Conservation (phyloP, 225 moss, liverwort and hornwort species). For the Neckera pumila region DNA sequence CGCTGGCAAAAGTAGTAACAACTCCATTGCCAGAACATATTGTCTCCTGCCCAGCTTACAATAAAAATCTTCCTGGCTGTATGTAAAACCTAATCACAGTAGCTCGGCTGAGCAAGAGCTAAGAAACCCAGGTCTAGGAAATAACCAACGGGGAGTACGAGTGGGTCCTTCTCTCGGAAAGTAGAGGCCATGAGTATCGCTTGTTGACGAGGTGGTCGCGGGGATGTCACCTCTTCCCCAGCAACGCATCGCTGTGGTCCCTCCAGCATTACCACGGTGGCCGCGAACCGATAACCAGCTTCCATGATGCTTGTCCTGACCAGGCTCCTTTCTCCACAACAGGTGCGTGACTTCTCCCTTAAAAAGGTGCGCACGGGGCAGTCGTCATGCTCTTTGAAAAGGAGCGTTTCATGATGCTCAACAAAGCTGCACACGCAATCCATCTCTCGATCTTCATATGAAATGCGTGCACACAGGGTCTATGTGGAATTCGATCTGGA, state of each 20-base stretch:
- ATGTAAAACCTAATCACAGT: background rate
- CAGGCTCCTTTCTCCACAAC: background rate
- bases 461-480: background rate
- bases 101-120: background rate
- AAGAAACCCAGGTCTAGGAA: background rate
- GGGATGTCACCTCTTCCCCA: background rate
- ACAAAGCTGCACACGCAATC: background rate
- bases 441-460: background rate
- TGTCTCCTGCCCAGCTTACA: background rate
- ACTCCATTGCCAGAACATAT: background rate
- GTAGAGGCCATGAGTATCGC: background rate
- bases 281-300: background rate
- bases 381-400: background rate
- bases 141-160: background rate
- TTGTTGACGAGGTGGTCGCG: background rate
- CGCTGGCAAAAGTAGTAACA: background rate
- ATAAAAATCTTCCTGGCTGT: background rate
- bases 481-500: too few species aligned
- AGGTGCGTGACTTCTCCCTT: background rate
- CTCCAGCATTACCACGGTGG: background rate
- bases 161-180: background rate
- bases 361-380: background rate
- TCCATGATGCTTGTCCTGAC: background rate
- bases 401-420: background rate
- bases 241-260: background rate